Conservation (phyloP, 1,284 basidiomycete genomes). For the Coniophora puteana region DNA sequence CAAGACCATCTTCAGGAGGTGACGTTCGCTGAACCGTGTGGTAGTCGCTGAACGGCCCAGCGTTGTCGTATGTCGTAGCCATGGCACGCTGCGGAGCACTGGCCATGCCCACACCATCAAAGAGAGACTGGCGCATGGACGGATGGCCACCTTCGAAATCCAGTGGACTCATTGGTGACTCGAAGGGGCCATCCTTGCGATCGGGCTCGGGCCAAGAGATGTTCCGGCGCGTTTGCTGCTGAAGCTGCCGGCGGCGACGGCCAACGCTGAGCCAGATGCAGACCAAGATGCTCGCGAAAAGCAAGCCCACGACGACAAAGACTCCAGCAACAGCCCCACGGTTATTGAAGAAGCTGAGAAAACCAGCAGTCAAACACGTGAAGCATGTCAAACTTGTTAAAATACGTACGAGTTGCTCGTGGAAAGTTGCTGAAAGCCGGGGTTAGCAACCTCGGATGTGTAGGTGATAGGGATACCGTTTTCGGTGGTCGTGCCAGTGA, state of each 20-base stretch:
- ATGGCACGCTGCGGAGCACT: not conserved
- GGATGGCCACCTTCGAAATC: not conserved
- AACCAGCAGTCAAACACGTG: slow-evolving; percentile 3
- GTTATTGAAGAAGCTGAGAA: slow-evolving; percentile 48
- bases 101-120: not conserved
- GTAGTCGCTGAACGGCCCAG: slow-evolving; percentile 16
- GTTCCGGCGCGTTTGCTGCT: slow-evolving; percentile 30
- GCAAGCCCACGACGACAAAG: slow-evolving; percentile 49
- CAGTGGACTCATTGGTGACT: slow-evolving; percentile 13
- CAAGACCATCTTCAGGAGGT: slow-evolving; percentile 13
- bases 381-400: too few relatives aligned
- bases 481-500: slow-evolving; percentile 39
- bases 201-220: slow-evolving; percentile 32
- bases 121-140: not conserved
- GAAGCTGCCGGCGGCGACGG: slow-evolving; percentile 33
- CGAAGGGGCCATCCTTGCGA: slow-evolving; percentile 30
- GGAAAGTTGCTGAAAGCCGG: slow-evolving; percentile 21
- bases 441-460: slow-evolving; percentile 49
- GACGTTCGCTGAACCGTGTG: slow-evolving; percentile 6
- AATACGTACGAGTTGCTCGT: slow-evolving; percentile 18
- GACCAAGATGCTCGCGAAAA: slow-evolving; percentile 32
- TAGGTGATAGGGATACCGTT: slow-evolving; percentile 40
- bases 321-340: slow-evolving; percentile 53
- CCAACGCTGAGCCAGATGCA: slow-evolving; percentile 36
- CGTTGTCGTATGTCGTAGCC: not conserved